Base-by-base conservation (phyloP, 768 basidiomycete species). In the Leccinum subtestaceum region DNA sequence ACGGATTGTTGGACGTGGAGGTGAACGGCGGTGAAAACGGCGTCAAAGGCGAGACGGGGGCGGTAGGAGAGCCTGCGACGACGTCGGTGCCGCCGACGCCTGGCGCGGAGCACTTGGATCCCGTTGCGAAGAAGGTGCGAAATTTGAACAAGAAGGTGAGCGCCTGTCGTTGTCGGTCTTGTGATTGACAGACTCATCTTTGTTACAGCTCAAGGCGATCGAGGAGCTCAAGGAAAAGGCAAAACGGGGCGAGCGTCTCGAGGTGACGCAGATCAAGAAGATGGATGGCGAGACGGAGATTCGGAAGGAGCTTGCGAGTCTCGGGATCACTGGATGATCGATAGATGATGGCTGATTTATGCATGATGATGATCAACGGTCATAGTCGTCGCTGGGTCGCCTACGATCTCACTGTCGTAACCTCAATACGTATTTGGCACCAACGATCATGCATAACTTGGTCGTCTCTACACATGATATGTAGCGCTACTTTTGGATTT, bases 211-310 rank as follows among this genome's bases (percentile, higher is more conserved):
- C 64, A 98, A 97, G 73, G 96, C 96, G n/a, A 98, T 99, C 64
- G 94, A 98, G 21, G 95, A 98, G 68, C 84, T 99, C 52, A 98
- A 98, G 78, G 92, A 91, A 64, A 94, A 95, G 77, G 83, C 85
- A 27, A 88, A 84, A 68, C 84, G 90, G 36, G 96, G 97, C 1
- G 95, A 98, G 72, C 84, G 88, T 56, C 81, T 99, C 31, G 96
- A 99, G 74, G 88, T 87, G 57, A 99, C 96, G 17, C 96, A 99
- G 75, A 77, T 96, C 65, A 91, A 90, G 84, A 99, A 99, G 84
- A 96, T 98, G 67, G 95, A 97, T 45, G 87, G 88, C 9, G 95
- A 98, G 74, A 81, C 71, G 9, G 90, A 90, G 60, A 93, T 98
- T 68, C 78, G 85, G 67, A 86, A 85, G 69, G 95, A 97, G 77